Evolutionary conservation across 345 rosid species (phyloP), one percentile per base, ranked within the genome.

Genomic region (Sisymbrium irio): DNA sequence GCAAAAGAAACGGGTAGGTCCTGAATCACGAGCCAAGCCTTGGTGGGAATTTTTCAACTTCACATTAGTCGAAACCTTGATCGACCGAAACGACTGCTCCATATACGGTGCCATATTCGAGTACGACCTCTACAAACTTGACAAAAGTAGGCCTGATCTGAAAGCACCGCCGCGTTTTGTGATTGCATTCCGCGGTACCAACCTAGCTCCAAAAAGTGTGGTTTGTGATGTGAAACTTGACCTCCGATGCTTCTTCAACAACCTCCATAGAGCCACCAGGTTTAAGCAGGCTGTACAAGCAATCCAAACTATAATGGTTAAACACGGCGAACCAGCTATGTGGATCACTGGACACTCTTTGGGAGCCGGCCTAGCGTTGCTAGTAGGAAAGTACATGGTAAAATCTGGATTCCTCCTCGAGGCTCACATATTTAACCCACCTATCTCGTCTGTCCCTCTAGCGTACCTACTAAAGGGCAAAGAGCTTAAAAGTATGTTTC

Each of bases 341-440:
- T 89, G 89, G 95, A 62, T 89, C 39, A 71, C 83, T 0, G 95
- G 95, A 22, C 89, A 89, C 64, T 89, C 89, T 71, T 81, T 89
- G 6, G 91, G 95, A 35, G 83, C 95, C 20, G 87, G 82, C 27
- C 30, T 84, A 64, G 85, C 88, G 5, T 51, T 89, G 72, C 81
- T 85, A 45, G 83, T 77, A 2, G 86, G 92, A 32, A 89, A 87
- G 76, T 74, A 71, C 18, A 76, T 85, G 85, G 58, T 60, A 5
- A 77, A 61, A 63, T 44, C 35, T 7, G 80, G 79, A 6, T 35
- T 20, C 62, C 57, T 33, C 5, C 67, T 85, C 9, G 85, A 84
- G 62, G 56, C 82, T 14, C 82, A 82, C 69, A 78, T 87, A 22
- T 89, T 89, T 61, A 87, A 89, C 57, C 83, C 95, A 1, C 95